Base-by-base conservation (phyloP, 805 yeast genomes). In the Sporopachydermia lactativora region DNA sequence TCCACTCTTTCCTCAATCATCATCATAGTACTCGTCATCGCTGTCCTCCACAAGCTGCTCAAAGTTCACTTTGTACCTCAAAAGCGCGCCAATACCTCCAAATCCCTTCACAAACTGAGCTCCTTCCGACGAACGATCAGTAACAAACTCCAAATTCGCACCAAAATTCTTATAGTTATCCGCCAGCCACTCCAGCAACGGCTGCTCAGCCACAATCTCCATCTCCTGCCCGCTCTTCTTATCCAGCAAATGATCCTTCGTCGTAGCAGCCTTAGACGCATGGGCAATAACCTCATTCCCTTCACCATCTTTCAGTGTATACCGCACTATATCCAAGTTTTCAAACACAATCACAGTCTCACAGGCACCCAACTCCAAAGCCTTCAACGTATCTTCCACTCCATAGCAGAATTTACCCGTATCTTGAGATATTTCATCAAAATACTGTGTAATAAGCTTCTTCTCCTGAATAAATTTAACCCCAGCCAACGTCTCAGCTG, bases 391-490 rank as follows among this genome's bases (percentile, higher is more conserved):
- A 61, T 92, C 98, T 41, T 83, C 95, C 50, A 89, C 81, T 69
- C 97, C 96, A 59, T 88, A 92, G 70, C 98, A 92, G 77, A 80
- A 89, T 60, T 84, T 82, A 51, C 99, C 99, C 34, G 95, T 75
- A 62, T 92, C 99, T 64, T 83, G 95, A 40, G 96, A 82, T 49
- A 92, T 92, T 68, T 92, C 97, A 61, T 92, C 98, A 59, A 92
- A 92, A 69, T 89, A 92, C 52, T 69, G 73, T 46, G 83, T 81
- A 58, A 92, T 78, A 53, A 92, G 74, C 68, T 89, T 89, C 82
- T 92, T 92, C 62, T 92, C 99, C 68, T 92, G 98, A 46, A 92
- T 89, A 59, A 92, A 92, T 63, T 92, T 92, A 51, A 92, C 99
- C 60, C 89, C 92, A 39, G 96, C 81, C 57, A 92, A 72, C 18